A percentile compares a stretch with the other conserved stretches of the same genome.
These are phyloP conservation scores for Triangularia verruculosa DNA, from an alignment of 2,329 filamentous ascomycete genomes.

Conservation along the genomic window DNA sequence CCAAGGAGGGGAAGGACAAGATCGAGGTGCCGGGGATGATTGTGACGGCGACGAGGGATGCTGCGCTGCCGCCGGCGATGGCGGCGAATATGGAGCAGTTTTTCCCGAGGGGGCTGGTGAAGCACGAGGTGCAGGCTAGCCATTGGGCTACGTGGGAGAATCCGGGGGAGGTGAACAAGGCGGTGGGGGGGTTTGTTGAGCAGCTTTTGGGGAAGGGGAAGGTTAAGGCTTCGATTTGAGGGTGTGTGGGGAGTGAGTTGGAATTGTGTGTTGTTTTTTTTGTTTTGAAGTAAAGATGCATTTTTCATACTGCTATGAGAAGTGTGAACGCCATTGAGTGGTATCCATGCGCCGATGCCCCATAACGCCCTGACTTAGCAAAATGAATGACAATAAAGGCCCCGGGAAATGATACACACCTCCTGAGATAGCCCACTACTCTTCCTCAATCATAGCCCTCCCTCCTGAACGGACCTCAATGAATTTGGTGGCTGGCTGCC, in stretches of 20 bases:
- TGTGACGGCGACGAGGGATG: slow-evolving; percentile 68
- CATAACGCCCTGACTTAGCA: background rate
- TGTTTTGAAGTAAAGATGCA: background rate
- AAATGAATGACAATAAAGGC: background rate
- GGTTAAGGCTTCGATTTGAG: slow-evolving; percentile 39
- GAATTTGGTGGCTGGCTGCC: too few relatives aligned
- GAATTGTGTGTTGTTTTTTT: background rate
- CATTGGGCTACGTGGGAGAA: slow-evolving; percentile 86
- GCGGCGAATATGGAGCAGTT: slow-evolving; percentile 66
- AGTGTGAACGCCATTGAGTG: background rate
- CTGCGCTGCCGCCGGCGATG: slow-evolving; percentile 69
- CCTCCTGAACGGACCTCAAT: background rate
- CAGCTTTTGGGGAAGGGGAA: slow-evolving; percentile 39
- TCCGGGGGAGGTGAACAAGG: slow-evolving; percentile 65
- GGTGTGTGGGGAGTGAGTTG: background rate
- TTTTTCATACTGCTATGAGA: background rate
- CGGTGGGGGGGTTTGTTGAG: slow-evolving; percentile 66
- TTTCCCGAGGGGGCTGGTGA: slow-evolving; percentile 60
- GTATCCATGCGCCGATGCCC: background rate
- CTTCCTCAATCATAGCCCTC: background rate
- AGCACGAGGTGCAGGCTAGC: slow-evolving; percentile 61
- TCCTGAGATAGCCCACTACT: background rate
- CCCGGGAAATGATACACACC: slow-evolving; percentile 4
- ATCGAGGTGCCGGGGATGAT: slow-evolving; percentile 68
- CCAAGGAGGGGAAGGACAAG: slow-evolving; percentile 54